A percentile compares a stretch with the other conserved stretches of the same genome.
These are phyloP conservation scores for Isatis lusitanica DNA, from an alignment of 441 rosid species.

Conservation along the genomic window DNA sequence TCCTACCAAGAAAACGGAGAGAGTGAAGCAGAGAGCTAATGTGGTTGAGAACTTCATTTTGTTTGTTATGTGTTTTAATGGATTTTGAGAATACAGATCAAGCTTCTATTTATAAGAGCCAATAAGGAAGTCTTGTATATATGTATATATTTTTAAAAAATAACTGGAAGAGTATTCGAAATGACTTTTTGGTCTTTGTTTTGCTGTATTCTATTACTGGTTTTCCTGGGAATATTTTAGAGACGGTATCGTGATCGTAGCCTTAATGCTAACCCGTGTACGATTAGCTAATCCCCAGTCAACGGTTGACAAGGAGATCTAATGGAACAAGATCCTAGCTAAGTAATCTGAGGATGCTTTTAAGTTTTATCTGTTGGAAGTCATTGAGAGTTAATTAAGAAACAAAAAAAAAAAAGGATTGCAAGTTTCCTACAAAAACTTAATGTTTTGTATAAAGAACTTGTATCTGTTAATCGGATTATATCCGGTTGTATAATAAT, in stretches of 20 bases:
- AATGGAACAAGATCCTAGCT: background rate
- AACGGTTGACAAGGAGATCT: background rate
- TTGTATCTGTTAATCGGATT: background rate
- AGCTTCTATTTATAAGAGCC: conserved; percentile 3
- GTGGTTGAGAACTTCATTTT: conserved; percentile 18
- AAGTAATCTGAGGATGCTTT: background rate
- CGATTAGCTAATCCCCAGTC: background rate
- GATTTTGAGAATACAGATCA: background rate
- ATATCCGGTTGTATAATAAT: no score
- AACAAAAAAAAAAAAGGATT: no score
- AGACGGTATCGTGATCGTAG: background rate
- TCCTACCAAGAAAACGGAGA: conserved; percentile 30
- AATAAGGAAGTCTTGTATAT: background rate
- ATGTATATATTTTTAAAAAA: no score
- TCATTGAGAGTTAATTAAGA: background rate
- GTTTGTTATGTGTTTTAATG: background rate
- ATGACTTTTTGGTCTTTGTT: conserved; percentile 23
- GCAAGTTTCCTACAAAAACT: background rate
- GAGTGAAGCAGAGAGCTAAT: conserved; percentile 24
- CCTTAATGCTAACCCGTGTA: background rate
- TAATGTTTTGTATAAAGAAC: background rate
- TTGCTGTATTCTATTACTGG: conserved; percentile 11
- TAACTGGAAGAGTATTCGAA: background rate
- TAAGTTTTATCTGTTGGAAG: background rate
- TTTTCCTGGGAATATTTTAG: background rate